These are phyloP conservation scores for Aspergillus pseudoterreus DNA, from an alignment of 2,329 filamentous ascomycete species.

Conservation along the genomic window DNA sequence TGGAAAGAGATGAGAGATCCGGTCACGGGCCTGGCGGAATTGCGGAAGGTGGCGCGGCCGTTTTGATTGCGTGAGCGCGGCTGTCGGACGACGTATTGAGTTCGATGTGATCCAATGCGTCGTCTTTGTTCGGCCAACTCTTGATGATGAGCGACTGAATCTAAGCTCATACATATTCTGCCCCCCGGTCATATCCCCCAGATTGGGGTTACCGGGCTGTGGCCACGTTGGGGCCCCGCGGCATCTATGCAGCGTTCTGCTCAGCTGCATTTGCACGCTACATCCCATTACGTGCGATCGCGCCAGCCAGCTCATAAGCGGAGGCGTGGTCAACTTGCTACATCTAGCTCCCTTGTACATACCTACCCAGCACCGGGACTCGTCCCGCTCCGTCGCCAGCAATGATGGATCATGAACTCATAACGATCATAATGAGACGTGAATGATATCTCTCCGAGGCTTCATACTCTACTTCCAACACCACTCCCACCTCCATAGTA, in stretches of 20 bases:
- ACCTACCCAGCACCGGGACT: background rate
- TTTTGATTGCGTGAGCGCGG: slow-evolving; percentile 54
- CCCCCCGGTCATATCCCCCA: too few relatives aligned
- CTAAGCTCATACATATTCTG: background rate
- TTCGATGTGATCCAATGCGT: background rate
- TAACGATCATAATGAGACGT: background rate
- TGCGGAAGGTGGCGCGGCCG: slow-evolving; percentile 90
- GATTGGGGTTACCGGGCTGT: too few relatives aligned
- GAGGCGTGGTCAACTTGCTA: background rate
- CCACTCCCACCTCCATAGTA: slow-evolving; percentile 34
- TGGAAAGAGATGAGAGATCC: slow-evolving; percentile 94
- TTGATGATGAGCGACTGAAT: background rate
- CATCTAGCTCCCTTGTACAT: background rate
- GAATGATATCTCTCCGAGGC: too few relatives aligned
- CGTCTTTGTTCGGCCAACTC: background rate
- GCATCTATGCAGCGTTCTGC: background rate
- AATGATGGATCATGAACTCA: background rate
- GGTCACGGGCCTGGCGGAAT: slow-evolving; percentile 70
- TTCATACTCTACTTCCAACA: too few relatives aligned
- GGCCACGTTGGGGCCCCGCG: too few relatives aligned
- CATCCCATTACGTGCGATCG: background rate
- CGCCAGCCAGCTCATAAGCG: background rate
- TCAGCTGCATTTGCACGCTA: background rate
- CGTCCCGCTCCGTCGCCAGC: background rate
- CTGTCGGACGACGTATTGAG: background rate